A percentile compares a stretch with the other conserved stretches of the same genome.
Evolutionary conservation across 2,329 filamentous ascomycete genomes (phyloP).

Genomic region (Paraconiothyrium sp.): DNA sequence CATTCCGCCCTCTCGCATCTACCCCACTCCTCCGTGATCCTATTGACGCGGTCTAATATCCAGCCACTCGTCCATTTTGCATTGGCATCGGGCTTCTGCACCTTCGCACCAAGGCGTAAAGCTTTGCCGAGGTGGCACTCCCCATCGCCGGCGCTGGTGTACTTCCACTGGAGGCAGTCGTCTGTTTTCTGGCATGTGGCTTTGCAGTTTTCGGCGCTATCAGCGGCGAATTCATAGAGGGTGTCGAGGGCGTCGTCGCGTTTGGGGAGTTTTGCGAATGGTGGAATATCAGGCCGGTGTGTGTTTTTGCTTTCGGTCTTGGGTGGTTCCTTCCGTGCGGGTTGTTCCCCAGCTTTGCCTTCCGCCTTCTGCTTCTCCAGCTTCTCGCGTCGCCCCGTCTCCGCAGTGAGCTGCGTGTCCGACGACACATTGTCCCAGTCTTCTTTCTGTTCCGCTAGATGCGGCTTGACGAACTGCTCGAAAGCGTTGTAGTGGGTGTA

Average conservation of each 20-base stretch:
- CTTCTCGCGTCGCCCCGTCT: constrained; percentile 30
- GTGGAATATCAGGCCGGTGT: not conserved
- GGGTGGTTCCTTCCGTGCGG: not conserved
- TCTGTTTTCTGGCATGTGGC: constrained; percentile 36
- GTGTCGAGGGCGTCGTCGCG: constrained; percentile 19
- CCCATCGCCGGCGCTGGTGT: constrained; percentile 33
- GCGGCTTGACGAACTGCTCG: constrained; percentile 40
- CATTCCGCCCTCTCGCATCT: constrained; percentile 39
- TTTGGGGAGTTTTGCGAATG: not conserved
- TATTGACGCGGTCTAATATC: constrained; percentile 44
- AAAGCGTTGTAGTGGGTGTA: constrained; percentile 48
- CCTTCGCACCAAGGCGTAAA: constrained; percentile 37
- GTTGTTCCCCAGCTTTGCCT: constrained; percentile 9
- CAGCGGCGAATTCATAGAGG: constrained; percentile 34
- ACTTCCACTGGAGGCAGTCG: constrained; percentile 52
- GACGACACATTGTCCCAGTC: constrained; percentile 50
- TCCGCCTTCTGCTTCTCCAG: constrained; percentile 27
- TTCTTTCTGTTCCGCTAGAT: constrained; percentile 34
- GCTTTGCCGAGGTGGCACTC: constrained; percentile 47
- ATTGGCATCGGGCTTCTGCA: constrained; percentile 23
- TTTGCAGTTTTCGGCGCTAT: constrained; percentile 37
- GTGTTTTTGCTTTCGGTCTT: constrained; percentile 17
- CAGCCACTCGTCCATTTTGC: constrained; percentile 48
- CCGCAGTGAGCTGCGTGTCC: constrained; percentile 29
- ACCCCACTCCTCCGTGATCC: constrained; percentile 32